Evolutionary conservation across 1,284 basidiomycete genomes (phyloP).

Genomic region (Entoloma clypeatum): DNA sequence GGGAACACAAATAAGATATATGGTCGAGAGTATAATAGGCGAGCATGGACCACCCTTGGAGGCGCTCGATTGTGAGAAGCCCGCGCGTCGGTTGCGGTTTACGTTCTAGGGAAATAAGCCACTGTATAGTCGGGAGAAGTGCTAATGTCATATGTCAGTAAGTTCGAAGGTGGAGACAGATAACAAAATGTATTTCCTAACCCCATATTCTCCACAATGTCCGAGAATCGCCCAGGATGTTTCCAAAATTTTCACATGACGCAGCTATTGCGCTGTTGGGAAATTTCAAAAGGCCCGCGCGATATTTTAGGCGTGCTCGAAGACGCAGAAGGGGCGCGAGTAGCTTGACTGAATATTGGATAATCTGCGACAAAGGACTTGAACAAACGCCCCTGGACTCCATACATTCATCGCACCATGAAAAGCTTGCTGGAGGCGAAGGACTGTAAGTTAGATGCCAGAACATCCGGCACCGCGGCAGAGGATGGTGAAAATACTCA

Average conservation of each 20-base stretch:
- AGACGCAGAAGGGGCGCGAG: conserved; percentile 60
- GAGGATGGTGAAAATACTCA: conserved; percentile 33
- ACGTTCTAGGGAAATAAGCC: conserved; percentile 71
- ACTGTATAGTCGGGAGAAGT: conserved; percentile 71
- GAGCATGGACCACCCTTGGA: conserved; percentile 84
- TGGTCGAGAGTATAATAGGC: conserved; percentile 81
- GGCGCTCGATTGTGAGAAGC: conserved; percentile 71
- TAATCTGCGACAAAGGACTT: conserved; percentile 46
- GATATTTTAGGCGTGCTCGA: conserved; percentile 64
- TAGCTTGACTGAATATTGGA: conserved; percentile 69
- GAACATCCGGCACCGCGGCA: conserved; percentile 6
- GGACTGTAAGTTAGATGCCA: conserved; percentile 1
- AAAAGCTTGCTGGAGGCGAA: conserved; percentile 72
- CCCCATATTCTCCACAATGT: conserved; percentile 77
- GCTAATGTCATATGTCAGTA: no score
- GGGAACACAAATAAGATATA: conserved; percentile 63
- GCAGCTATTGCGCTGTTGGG: conserved; percentile 51
- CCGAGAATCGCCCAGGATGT: conserved; percentile 61
- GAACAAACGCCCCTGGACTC: no score
- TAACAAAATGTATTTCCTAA: no score
- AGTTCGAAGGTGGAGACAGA: no score
- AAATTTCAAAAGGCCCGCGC: conserved; percentile 48
- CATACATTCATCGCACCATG: conserved; percentile 45
- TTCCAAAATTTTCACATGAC: conserved; percentile 52
- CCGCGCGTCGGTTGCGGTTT: conserved; percentile 62